Base-by-base conservation (phyloP, 176 grass and related monocot genomes). In the Guadua angustifolia region DNA sequence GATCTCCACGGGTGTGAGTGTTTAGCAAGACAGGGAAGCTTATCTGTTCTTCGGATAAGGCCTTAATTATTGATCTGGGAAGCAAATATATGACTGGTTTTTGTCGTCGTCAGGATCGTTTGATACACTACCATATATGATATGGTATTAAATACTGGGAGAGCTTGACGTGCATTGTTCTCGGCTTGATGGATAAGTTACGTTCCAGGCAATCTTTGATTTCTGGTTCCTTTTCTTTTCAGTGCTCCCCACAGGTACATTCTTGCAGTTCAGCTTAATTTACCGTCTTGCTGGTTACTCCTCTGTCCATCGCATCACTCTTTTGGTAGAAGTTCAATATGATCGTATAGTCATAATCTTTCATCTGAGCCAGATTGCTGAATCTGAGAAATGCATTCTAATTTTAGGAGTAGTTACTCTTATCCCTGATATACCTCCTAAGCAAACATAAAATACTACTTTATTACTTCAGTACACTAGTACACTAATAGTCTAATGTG, bases 21-120 rank as follows among this genome's bases (percentile, higher is more conserved):
- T 77, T 86, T 46, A 88, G 79, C 70, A 15, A 61, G 55, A 39
- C 74, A 71, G n/a, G 47, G 50, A 50, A 51, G 65, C 74, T 68
- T 52, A 81, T 61, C 82, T 62, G 42, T 85, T 73, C n/a, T 75
- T 66, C 60, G 74, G 89, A 90, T 80, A 83, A 90, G 72, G 65
- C 39, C 46, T 17, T 42, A 35, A 86, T 83, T 24, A 78, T 78
- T 73, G 52, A 78, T 62, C 39, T 70, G 61, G 17, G 32, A 15
- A 32, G 6, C 26, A 63, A 36, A 66, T 24, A n/a, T 69, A 82
- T 38, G 64, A 21, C 45, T 13, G 26, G 42, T 53, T 42, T 11
- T 26, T 32, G 5, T 38, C 14, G 69, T 52, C 70, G 56, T 32
- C 21, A 17, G 82, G 40, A 68, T 39, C 61, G 36, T 16, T 55